Evolutionary conservation across 2,329 filamentous ascomycete genomes (phyloP), one percentile per base, ranked within the genome.

Genomic region (Pseudocercospora fuligena): DNA sequence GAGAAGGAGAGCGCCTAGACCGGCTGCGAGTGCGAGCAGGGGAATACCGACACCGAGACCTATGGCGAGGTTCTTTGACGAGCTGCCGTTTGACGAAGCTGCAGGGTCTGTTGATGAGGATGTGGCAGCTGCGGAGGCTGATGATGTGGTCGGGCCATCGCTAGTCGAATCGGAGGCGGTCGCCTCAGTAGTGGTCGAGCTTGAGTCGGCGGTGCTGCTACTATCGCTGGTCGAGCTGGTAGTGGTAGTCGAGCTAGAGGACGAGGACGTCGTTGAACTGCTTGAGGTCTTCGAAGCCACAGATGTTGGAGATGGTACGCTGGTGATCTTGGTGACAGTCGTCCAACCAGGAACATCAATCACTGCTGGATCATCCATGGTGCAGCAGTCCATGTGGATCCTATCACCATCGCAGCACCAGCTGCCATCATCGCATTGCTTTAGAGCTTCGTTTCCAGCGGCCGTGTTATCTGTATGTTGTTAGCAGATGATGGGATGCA

Each of bases 351-450:
- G 66, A 5, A 74, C 65, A 2, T 61, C 49, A 57, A 74, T 73
- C 49, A 62, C 66, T 21, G 64, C 65, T 4, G 64, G 62, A 53
- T 68, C 69, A 31, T 64, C 63, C 47, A 31, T 60, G 7, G 27
- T 68, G 25, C 62, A 66, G 66, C 73, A 75, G 65, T 70, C 70
- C 29, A 69, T 63, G 51, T 60, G 54, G n/a, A 61, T 53, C 29
- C 68, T 60, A 53, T 70, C 67, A 51, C 66, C 69, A 64, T 78
- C 72, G 61, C 77, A 78, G 69, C 77, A 78, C 68, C 73, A 78
- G 33, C 65, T 67, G 5, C 74, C 76, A 47, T 75, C 67, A 1
- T 58, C 53, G 60, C 76, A 78, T 58, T 73, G 68, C 11, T 72
- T 47, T 16, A 78, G 66, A 8, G 77, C 77, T 65, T 78, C 73